Percentiles rank a stretch among this genome's conserved stretches.
Conservation (phyloP, 2,329 filamentous ascomycete species). For the Colletotrichum trifolii region DNA sequence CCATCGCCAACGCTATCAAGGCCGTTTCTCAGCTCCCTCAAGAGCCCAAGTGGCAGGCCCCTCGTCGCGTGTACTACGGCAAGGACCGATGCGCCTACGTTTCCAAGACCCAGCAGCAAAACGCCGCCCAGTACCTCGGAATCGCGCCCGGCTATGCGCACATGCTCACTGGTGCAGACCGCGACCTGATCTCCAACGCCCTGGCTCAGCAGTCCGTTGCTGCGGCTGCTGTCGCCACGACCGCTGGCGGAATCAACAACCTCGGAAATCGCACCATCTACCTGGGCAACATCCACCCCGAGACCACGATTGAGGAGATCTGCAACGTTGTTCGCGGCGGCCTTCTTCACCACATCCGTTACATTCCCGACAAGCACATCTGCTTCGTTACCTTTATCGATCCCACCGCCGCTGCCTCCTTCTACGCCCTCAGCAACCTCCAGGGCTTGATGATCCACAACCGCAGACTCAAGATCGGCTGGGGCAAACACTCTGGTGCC, state of each 20-base stretch:
- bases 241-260: slow-evolving; percentile 96
- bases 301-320: slow-evolving; percentile 99
- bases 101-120: slow-evolving; percentile 99
- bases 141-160: slow-evolving; percentile 97
- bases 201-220: slow-evolving; percentile 97
- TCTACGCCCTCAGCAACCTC: slow-evolving; percentile 96
- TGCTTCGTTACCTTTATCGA: slow-evolving; percentile 99
- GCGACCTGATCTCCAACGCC: slow-evolving; percentile 95
- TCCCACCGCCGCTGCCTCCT: slow-evolving; percentile 95
- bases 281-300: slow-evolving; percentile 97
- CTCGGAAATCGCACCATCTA: slow-evolving; percentile 98
- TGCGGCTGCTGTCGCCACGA: slow-evolving; percentile 94
- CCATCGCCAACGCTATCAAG: slow-evolving; percentile 98
- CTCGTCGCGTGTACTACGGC: slow-evolving; percentile 96
- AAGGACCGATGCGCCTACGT: slow-evolving; percentile 99
- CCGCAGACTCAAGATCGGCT: slow-evolving; percentile 95
- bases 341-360: slow-evolving; percentile 96
- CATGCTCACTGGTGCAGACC: slow-evolving; percentile 94
- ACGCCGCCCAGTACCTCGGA: slow-evolving; percentile 96
- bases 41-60: slow-evolving; percentile 95
- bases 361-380: slow-evolving; percentile 99
- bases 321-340: slow-evolving; percentile 98
- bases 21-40: slow-evolving; percentile 96
- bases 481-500: slow-evolving; percentile 98
- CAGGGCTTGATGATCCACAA: slow-evolving; percentile 99